phyloP scores from a whole-genome alignment of 2,329 filamentous ascomycete genomes.

The Penicillium janthinellum region DNA sequence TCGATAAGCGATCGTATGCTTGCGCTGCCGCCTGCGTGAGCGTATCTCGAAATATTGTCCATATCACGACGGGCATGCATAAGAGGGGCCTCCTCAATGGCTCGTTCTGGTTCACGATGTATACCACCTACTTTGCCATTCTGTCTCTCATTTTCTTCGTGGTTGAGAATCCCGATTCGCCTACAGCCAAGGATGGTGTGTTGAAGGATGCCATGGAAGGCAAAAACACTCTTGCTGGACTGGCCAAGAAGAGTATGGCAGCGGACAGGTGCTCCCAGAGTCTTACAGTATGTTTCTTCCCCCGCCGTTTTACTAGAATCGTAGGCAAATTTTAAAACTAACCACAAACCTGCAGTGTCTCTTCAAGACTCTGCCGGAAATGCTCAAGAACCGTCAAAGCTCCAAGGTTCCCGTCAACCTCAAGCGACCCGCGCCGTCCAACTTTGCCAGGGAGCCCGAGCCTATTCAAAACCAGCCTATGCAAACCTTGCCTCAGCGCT shows the following conservation, averaged over 20 bases:
- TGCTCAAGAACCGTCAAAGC: slow-evolving; percentile 60
- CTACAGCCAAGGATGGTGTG: slow-evolving; percentile 68
- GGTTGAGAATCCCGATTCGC: slow-evolving; percentile 63
- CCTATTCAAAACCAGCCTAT: slow-evolving; percentile 21
- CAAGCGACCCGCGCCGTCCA: slow-evolving; percentile 48
- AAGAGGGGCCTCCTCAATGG: slow-evolving; percentile 61
- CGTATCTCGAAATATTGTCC: slow-evolving; percentile 66
- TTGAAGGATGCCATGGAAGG: slow-evolving; percentile 83
- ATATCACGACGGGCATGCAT: slow-evolving; percentile 67
- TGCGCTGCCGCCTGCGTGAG: slow-evolving; percentile 67
- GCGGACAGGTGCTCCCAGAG: slow-evolving; percentile 82
- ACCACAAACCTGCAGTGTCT: slow-evolving; percentile 58
- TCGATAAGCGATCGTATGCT: slow-evolving; percentile 65
- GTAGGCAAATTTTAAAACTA: slow-evolving; percentile 1
- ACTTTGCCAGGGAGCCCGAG: slow-evolving; percentile 18
- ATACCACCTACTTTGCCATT: slow-evolving; percentile 68
- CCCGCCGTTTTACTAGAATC: background rate
- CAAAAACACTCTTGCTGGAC: slow-evolving; percentile 74
- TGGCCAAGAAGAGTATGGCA: slow-evolving; percentile 82
- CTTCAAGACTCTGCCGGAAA: slow-evolving; percentile 80
- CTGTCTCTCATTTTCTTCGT: slow-evolving; percentile 66
- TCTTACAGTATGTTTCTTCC: slow-evolving; percentile 63
- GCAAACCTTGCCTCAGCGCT: slow-evolving; percentile 34
- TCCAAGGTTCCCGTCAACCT: slow-evolving; percentile 51
- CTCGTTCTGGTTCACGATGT: slow-evolving; percentile 70